Base-by-base conservation (phyloP, 1,284 basidiomycete species). In the Trichosporon sp. region DNA sequence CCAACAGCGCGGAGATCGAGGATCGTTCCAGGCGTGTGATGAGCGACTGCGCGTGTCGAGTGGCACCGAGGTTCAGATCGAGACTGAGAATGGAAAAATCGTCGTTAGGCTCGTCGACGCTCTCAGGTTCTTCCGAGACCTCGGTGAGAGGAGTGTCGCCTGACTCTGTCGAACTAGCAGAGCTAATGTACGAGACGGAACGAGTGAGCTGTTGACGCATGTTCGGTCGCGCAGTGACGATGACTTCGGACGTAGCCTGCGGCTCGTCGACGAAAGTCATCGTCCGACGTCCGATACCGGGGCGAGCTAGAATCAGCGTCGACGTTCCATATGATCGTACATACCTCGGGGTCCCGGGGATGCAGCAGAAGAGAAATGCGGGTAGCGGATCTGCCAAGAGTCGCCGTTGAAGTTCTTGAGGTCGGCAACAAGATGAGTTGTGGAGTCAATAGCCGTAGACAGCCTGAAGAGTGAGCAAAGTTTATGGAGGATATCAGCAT, bases 11-110 rank as follows among this genome's bases (percentile, higher is more conserved):
- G 32, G 95, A 93, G 74, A 99, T 95, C 7, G 94, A 96, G 0
- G 89, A 87, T 77, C 93, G 93, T 85, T 98, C 95, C 65, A 98
- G 89, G 73, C 95, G 92, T 4, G 91, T 90, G 64, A 98, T 94
- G 53, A 98, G 89, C 9, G 92, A 86, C 2, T 89, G 87, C 21
- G 93, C 90, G 34, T 90, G 87, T 62, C 87, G 85, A 3, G 90
- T 87, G 0, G 91, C 88, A 29, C 95, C 96, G 65, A 98, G 89
- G 79, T 94, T 93, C 78, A 99, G 89, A 84, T 98, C 95, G 60
- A 98, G 88, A 25, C 91, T 91, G 73, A 98, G 89, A 66, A 98
- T 89, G 68, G 90, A 89, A 82, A 96, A 93, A 72, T 92, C 90
- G 32, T 80, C 79, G 11, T 81, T 78, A 65, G 86, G 85, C 68